Evolutionary conservation across 139 green algal species (phyloP), one percentile per base, ranked within the genome.

Genomic region (Chlorella sp.): DNA sequence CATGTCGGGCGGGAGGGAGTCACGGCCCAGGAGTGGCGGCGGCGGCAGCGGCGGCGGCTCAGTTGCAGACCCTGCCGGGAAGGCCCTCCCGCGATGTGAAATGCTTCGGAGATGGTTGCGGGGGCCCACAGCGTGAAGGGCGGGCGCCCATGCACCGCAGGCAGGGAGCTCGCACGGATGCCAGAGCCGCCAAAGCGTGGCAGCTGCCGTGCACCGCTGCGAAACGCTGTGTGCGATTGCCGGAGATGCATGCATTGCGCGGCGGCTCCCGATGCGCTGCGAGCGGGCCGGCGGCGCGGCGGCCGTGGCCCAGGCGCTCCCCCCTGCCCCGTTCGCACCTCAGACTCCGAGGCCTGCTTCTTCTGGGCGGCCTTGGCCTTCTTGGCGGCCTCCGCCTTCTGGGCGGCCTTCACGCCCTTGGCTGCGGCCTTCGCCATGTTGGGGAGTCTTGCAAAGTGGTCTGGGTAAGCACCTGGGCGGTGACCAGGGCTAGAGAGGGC

Each of bases 391-490:
- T 75, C 41, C 14, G n/a, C 20, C 40, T 73, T 58, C 81, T 86
- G 67, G 34, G 70, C 28, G 51, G 51, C 51, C 46, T 84, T 72
- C 32, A 85, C 79, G 7, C 56, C 65, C 28, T 70, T 79, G 41
- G 81, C 69, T 6, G 75, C 80, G 72, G 87, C 64, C 64, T 87
- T 89, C 14, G 81, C 81, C 81, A 87, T 87, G 34, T 48, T 48
- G 26, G 60, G 24, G 51, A 46, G 48, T 14, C 24, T 11, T 17
- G 40, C 46, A 30, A 64, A 78, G 36, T 32, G 20, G 22, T 48
- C 2, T 60, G 51, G 19, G 51, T 19, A 67, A 68, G 51, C 26
- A 36, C 16, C 30, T 28, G 44, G 60, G 44, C 20, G 11, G 32
- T 43, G 69, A 32, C 34, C 69, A 43, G 65, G n/a, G n/a, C 34